Conservation (phyloP, 2,329 filamentous ascomycete species). For the Scedosporium minutisporum region DNA sequence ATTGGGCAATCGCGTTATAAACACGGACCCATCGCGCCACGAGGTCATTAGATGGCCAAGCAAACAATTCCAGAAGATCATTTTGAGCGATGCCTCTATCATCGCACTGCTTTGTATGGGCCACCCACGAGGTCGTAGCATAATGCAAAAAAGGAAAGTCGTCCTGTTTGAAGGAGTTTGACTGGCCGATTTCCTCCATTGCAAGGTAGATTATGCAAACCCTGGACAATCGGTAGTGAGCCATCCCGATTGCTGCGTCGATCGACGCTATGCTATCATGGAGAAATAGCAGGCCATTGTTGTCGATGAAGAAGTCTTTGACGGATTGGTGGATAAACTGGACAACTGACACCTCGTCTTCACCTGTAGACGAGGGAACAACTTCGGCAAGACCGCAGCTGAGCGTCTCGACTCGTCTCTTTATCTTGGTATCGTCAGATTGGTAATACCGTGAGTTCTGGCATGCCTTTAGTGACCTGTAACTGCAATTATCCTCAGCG, state of each 20-base stretch:
- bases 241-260: conserved; percentile 6
- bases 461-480: conserved; percentile 14
- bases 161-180: not conserved
- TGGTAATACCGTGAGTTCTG: conserved; percentile 11
- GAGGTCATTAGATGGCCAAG: not conserved
- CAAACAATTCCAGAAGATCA: not conserved
- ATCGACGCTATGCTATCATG: conserved; percentile 5
- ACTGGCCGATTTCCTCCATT: conserved; percentile 12
- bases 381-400: conserved; percentile 20
- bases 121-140: not conserved
- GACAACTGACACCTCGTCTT: conserved; percentile 8
- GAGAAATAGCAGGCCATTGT: conserved; percentile 13
- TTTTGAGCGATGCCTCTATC: not conserved
- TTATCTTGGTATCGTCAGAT: conserved; percentile 9
- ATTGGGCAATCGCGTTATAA: not conserved
- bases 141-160: not conserved
- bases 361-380: not conserved
- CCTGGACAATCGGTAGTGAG: conserved; percentile 15
- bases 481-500: conserved; percentile 10
- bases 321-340: conserved; percentile 26
- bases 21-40: not conserved
- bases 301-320: conserved; percentile 20
- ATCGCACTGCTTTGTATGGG: not conserved
- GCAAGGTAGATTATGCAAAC: conserved; percentile 16
- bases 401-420: conserved; percentile 13